Conservation (phyloP, 306 rosid genomes). For the Vachellia collinsii region DNA sequence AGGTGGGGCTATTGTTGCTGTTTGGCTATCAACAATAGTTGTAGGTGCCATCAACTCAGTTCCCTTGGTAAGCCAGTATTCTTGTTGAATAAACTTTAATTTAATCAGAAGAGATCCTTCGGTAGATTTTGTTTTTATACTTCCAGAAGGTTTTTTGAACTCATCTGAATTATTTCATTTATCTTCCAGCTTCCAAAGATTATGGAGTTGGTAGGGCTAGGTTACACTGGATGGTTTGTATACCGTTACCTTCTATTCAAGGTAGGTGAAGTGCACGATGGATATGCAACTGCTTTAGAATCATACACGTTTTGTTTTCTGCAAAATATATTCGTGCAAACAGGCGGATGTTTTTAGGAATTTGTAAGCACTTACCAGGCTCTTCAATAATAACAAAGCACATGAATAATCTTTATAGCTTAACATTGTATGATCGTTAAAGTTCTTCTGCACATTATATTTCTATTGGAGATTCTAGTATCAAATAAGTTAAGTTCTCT, state of each 20-base stretch:
- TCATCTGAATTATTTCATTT: constrained; percentile 31
- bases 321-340: not conserved
- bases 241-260: constrained; percentile 98
- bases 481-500: not conserved
- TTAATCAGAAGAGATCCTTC: not conserved
- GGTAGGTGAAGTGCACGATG: constrained; percentile 46
- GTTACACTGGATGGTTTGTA: constrained; percentile 98
- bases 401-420: not conserved
- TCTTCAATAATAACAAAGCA: not conserved
- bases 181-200: constrained; percentile 86
- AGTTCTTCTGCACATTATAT: not conserved
- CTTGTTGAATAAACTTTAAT: constrained; percentile 3
- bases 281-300: constrained; percentile 13
- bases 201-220: constrained; percentile 97
- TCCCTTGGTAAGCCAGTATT: constrained; percentile 70
- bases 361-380: not conserved
- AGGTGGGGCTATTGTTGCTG: constrained; percentile 84
- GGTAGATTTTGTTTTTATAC: not conserved
- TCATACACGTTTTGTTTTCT: constrained; percentile 20
- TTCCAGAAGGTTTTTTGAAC: constrained; percentile 10
- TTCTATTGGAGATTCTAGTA: not conserved
- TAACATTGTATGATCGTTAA: not conserved
- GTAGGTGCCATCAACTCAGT: constrained; percentile 94
- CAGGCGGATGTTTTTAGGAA: not conserved
- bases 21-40: constrained; percentile 88